Base-by-base conservation (phyloP, 2,329 filamentous ascomycete genomes). In the Fusarium tanahbumbuense region DNA sequence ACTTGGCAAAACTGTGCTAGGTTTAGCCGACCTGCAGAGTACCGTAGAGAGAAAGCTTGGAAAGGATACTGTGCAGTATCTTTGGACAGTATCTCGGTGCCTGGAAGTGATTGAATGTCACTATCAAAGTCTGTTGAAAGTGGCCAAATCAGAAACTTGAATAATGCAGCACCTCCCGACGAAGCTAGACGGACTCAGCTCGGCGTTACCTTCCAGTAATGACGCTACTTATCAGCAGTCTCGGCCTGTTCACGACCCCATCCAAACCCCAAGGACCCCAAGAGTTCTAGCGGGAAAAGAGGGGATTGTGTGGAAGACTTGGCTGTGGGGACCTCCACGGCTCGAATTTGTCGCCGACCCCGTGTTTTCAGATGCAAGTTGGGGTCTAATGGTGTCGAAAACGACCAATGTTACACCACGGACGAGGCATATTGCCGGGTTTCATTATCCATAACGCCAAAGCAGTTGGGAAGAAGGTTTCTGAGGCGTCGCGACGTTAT, bases 331-430 rank as follows among this genome's bases (percentile, higher is more conserved):
- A 40, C 32, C 57, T 68, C 44, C 68, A 70, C 37, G 59, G 59
- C 63, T 68, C 50, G 62, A 70, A 48, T 59, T 32, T 71, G 32
- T 71, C 67, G 63, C 64, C 40, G 67, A 71, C 67, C 57, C 67
- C 67, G 67, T 71, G 61, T 67, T 68, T 57, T 55, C 27, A 64
- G 57, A 59, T 58, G 56, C 47, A 58, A 64, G 45, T 42, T 47
- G 27, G 25, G 61, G 55, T 67, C 37, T 52, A 28, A 56, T 64
- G 55, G 60, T 60, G 64, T 68, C 41, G 49, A 56, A 68, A 62
- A 53, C 62, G 49, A 46, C 27, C 53, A 56, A 47, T 62, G 67
- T 62, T 70, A 37, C 57, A 68, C 57, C 53, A 70, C 56, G 30
- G 50, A 11, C 32, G 34, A 57, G 34, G 34, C 22, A 23, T 22